Conservation (phyloP, 2,329 filamentous ascomycete genomes). For the Verticillium dahliae region DNA sequence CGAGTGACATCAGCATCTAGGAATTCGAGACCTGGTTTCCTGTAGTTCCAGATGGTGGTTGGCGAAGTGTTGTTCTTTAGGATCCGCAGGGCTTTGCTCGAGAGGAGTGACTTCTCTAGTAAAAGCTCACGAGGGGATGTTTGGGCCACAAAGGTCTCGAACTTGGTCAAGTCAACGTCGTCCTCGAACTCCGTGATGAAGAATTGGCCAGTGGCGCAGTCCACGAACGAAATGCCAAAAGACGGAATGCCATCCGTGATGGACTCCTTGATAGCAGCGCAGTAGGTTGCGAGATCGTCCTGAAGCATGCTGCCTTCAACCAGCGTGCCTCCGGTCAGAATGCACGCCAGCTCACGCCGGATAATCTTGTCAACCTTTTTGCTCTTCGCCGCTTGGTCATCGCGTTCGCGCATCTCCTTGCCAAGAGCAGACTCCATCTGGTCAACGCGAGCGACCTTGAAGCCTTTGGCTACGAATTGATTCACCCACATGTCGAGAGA, state of each 20-base stretch:
- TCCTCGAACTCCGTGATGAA: conserved; percentile 88
- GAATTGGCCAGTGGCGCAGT: conserved; percentile 93
- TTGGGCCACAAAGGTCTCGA: conserved; percentile 94
- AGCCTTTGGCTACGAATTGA: conserved; percentile 96
- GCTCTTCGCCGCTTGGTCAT: conserved; percentile 49
- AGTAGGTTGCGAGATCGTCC: conserved; percentile 95
- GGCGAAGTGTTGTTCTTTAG: conserved; percentile 92
- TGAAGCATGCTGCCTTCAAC: conserved; percentile 97
- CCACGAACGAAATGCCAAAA: conserved; percentile 90
- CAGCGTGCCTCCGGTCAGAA: conserved; percentile 85
- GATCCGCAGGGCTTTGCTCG: conserved; percentile 83
- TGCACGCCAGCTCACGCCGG: conserved; percentile 79
- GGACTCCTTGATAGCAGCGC: conserved; percentile 86
- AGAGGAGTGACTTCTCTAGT: conserved; percentile 80
- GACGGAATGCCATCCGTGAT: conserved; percentile 66
- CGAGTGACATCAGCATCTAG: conserved; percentile 79
- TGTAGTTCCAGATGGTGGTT: conserved; percentile 90
- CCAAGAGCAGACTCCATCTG: conserved; percentile 93
- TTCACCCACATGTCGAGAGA: conserved; percentile 97
- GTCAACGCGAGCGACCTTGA: conserved; percentile 93
- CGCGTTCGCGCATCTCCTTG: conserved; percentile 98
- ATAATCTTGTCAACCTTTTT: conserved; percentile 90
- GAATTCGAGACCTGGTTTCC: conserved; percentile 84
- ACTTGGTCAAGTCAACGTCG: conserved; percentile 89
- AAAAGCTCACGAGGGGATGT: conserved; percentile 82